A percentile compares a stretch with the other conserved stretches of the same genome.
Conservation (phyloP, 495 filamentous ascomycete species). For the Podospora bellae-mahoneyi region DNA sequence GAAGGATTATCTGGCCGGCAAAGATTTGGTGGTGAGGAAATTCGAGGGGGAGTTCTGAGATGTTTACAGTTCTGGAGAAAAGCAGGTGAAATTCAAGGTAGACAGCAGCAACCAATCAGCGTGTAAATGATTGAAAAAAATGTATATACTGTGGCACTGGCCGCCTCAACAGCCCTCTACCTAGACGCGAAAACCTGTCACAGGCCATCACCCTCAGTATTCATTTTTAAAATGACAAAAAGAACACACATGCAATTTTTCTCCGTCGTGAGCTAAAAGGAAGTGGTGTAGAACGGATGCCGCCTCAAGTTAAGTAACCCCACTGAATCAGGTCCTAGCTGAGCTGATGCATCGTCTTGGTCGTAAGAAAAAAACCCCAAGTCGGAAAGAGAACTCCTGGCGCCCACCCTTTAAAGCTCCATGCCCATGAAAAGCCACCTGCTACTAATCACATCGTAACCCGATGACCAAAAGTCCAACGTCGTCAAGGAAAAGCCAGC, state of each 20-base stretch:
- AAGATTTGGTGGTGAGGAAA: conserved; percentile 70
- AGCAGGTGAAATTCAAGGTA: background rate
- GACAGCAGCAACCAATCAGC: background rate
- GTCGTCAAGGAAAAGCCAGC: conserved; percentile 83
- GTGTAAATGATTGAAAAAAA: background rate
- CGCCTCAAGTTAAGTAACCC: too few species aligned
- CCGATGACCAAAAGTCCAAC: conserved; percentile 65
- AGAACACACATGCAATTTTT: background rate
- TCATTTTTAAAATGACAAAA: background rate
- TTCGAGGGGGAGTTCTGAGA: conserved; percentile 56
- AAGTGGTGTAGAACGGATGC: too few species aligned
- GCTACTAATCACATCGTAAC: conserved; percentile 57
- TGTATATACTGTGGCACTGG: background rate
- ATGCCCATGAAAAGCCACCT: conserved; percentile 83
- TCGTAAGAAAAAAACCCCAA: background rate
- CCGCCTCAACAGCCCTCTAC: too few species aligned
- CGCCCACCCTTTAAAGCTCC: conserved; percentile 57
- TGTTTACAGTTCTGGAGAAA: background rate
- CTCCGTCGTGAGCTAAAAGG: too few species aligned
- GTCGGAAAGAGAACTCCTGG: conserved; percentile 17
- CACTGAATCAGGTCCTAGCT: too few species aligned
- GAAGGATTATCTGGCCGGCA: conserved; percentile 72
- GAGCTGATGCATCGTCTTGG: too few species aligned
- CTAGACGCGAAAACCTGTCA: too few species aligned
- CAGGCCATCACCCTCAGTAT: too few species aligned